Evolutionary conservation across 495 filamentous ascomycete species (phyloP), one percentile per base, ranked within the genome.

Genomic region (Podospora pseudocomata): DNA sequence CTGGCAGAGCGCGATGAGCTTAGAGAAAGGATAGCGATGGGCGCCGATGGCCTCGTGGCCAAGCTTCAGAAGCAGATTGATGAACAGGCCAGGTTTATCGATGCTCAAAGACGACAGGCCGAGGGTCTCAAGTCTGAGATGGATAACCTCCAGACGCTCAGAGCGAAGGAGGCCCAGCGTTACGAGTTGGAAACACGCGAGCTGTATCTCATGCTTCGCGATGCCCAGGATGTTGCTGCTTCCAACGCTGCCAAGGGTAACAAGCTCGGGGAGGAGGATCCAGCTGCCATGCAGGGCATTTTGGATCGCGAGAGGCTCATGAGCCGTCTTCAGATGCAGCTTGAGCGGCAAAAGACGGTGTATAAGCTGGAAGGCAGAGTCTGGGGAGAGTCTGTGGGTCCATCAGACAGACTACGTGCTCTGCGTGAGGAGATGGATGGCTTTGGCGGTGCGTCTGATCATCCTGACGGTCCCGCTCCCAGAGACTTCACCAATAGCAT

Each of bases 1-100:
- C 91, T 98, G 73, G 93, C 95, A 23, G 95, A 99, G 79, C 87
- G 96, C 16, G 95, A 99, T 87, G 94, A 97, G 80, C 91, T 97
- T 91, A 90, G 86, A 73, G 87, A 91, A n/a, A 91, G 95, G 79
- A 81, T 99, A 62, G 94, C 96, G 66, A 81, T 99, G 67, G 95
- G 95, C 63, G 96, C 95, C 0, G 94, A 97, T 74, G 95, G 95
- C 20, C 79, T 99, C 61, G 94, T 99, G 62, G 91, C 88, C 63
- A 99, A 96, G 78, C 81, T 99, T 16, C 93, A 98, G 73, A 91
- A 90, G 76, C 93, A 97, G 76, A 80, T 98, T 44, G 93, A 97
- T 49, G 96, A 98, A 75, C 96, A 98, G 73, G 84, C 88, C 4
- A 87, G 90, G 59, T 90, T 97, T 60, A 97, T 99, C 69, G 92